Conservation (phyloP, 2,329 filamentous ascomycete genomes). For the Cladophialophora bantiana region DNA sequence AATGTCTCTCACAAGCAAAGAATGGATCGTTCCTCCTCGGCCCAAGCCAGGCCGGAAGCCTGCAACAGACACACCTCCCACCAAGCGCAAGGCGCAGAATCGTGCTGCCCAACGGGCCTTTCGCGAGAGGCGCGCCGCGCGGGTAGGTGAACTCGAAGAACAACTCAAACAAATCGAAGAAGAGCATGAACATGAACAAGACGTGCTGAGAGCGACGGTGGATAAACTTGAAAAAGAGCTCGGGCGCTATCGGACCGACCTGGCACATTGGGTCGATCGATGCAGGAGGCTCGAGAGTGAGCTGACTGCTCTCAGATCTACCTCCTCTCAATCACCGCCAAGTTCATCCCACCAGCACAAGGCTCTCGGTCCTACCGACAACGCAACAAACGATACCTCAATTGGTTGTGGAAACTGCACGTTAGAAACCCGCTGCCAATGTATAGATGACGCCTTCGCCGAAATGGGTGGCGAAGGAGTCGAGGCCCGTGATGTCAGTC, state of each 20-base stretch:
- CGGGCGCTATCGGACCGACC: conserved; percentile 66
- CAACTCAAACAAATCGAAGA: conserved; percentile 58
- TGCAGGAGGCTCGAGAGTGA: conserved; percentile 70
- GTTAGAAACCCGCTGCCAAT: conserved; percentile 68
- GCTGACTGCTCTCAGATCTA: conserved; percentile 52
- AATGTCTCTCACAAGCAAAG: conserved; percentile 73
- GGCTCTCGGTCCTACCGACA: conserved; percentile 43
- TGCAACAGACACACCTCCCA: conserved; percentile 88
- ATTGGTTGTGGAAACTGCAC: conserved; percentile 72
- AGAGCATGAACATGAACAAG: conserved; percentile 52
- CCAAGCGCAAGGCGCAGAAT: conserved; percentile 94
- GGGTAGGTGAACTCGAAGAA: conserved; percentile 73
- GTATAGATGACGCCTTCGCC: conserved; percentile 63
- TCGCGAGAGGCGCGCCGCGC: conserved; percentile 82
- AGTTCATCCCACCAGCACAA: conserved; percentile 48
- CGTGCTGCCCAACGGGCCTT: conserved; percentile 90
- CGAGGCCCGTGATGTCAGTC: conserved; percentile 45
- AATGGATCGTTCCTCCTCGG: conserved; percentile 84
- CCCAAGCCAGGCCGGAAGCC: conserved; percentile 94
- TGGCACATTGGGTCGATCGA: conserved; percentile 57
- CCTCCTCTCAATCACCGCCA: conserved; percentile 46
- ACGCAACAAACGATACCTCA: conserved; percentile 49
- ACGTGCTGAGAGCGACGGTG: conserved; percentile 63
- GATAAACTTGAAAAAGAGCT: conserved; percentile 68
- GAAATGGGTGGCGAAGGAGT: conserved; percentile 48